Percentiles rank a stretch among this genome's conserved stretches.
Evolutionary conservation across 2,329 filamentous ascomycete genomes (phyloP).

Genomic region (Ilyonectria robusta): DNA sequence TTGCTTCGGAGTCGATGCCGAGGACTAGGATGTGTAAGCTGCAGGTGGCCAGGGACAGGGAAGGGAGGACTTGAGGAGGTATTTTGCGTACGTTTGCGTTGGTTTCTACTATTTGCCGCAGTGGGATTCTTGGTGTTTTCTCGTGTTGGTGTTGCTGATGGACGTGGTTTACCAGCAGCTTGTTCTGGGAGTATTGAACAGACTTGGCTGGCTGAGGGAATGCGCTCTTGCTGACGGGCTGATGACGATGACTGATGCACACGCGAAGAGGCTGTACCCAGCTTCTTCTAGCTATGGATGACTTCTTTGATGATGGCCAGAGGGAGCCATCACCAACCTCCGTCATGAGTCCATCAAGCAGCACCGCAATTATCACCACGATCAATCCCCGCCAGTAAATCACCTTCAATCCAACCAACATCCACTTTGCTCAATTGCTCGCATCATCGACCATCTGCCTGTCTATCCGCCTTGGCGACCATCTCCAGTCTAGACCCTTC

Average conservation of each 20-base stretch:
- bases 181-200: not conserved
- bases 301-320: not conserved
- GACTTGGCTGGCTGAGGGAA: too few relatives aligned
- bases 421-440: not conserved
- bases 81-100: slow-evolving; percentile 11
- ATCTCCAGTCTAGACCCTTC: not conserved
- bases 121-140: not conserved
- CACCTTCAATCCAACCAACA: not conserved
- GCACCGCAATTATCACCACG: not conserved
- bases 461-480: not conserved
- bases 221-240: too few relatives aligned
- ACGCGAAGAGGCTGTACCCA: not conserved
- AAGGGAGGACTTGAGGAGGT: not conserved
- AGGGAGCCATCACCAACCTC: too few relatives aligned
- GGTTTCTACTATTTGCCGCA: not conserved
- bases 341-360: not conserved
- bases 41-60: not conserved
- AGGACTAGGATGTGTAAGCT: not conserved
- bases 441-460: not conserved
- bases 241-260: not conserved
- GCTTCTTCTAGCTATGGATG: not conserved
- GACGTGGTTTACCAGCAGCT: not conserved
- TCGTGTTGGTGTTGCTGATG: not conserved
- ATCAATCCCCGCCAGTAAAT: not conserved
- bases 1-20: not conserved